A percentile compares a stretch with the other conserved stretches of the same genome.
Conservation (phyloP, 2,329 filamentous ascomycete species). For the Neonectria coccinea region DNA sequence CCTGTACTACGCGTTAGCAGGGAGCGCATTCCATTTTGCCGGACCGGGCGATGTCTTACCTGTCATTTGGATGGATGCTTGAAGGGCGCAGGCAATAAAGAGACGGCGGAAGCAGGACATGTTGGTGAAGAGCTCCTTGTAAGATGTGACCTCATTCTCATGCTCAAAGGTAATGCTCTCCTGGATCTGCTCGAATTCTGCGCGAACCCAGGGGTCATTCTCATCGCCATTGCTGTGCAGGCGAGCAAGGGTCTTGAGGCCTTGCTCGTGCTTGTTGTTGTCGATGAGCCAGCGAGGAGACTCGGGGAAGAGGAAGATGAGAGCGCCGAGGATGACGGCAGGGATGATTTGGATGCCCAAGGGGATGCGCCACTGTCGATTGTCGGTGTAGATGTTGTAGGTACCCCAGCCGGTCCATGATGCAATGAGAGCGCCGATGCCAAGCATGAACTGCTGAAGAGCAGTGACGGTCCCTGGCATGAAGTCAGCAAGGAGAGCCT, state of each 20-base stretch:
- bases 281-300: slow-evolving; percentile 81
- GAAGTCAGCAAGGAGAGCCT: slow-evolving; percentile 5
- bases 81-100: slow-evolving; percentile 76
- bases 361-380: slow-evolving; percentile 49
- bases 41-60: no score
- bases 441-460: slow-evolving; percentile 85
- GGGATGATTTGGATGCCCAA: slow-evolving; percentile 77
- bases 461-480: slow-evolving; percentile 64
- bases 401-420: slow-evolving; percentile 75
- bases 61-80: slow-evolving; percentile 80
- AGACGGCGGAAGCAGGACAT: slow-evolving; percentile 75
- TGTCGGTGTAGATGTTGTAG: slow-evolving; percentile 45
- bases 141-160: slow-evolving; percentile 76
- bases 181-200: slow-evolving; percentile 78
- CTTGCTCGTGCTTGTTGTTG: slow-evolving; percentile 71
- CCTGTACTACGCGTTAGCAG: slow-evolving; percentile 51
- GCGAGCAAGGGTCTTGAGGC: slow-evolving; percentile 72
- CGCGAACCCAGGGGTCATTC: slow-evolving; percentile 74
- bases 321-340: slow-evolving; percentile 69
- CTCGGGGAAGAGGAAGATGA: slow-evolving; percentile 79
- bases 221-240: slow-evolving; percentile 76
- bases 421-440: slow-evolving; percentile 77
- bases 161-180: slow-evolving; percentile 73
- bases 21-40: no score
- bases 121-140: slow-evolving; percentile 72